These are phyloP conservation scores for Pyrenula aspistea DNA, from an alignment of 495 filamentous ascomycete species.

Conservation along the genomic window DNA sequence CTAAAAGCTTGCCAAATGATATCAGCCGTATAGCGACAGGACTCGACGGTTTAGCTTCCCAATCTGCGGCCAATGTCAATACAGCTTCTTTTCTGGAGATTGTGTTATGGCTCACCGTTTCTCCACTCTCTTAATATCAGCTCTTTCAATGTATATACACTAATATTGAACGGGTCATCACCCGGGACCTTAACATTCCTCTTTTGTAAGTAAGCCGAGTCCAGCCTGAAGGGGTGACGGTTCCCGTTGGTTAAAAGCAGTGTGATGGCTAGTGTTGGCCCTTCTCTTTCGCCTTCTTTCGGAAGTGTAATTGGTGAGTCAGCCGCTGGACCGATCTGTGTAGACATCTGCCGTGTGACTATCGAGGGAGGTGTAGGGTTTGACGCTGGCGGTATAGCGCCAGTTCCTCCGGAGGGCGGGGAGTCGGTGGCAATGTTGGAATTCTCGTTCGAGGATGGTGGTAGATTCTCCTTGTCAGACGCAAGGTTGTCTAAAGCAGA, in stretches of 20 bases:
- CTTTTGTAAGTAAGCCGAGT: slow-evolving; percentile 72
- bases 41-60: slow-evolving; percentile 72
- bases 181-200: slow-evolving; percentile 63
- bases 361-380: neutral
- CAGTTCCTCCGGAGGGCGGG: neutral
- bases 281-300: slow-evolving; percentile 31
- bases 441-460: neutral
- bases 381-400: neutral
- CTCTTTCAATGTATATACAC: slow-evolving; percentile 84
- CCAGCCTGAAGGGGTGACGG: slow-evolving; percentile 76
- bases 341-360: neutral
- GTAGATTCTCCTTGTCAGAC: neutral
- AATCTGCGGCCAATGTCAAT: slow-evolving; percentile 39
- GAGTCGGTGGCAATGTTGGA: neutral
- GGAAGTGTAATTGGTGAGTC: neutral
- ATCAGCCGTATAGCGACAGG: slow-evolving; percentile 81
- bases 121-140: slow-evolving; percentile 85
- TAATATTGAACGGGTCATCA: slow-evolving; percentile 76
- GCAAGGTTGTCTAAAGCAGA: neutral
- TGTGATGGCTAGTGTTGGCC: slow-evolving; percentile 47
- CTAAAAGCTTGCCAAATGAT: slow-evolving; percentile 74
- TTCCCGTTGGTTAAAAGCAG: slow-evolving; percentile 70
- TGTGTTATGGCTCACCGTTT: slow-evolving; percentile 33
- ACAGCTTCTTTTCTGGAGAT: neutral
- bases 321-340: neutral